A percentile compares a stretch with the other conserved stretches of the same genome.
Evolutionary conservation across 306 rosid genomes (phyloP).

Genomic region (Trichosanthes truncata): DNA sequence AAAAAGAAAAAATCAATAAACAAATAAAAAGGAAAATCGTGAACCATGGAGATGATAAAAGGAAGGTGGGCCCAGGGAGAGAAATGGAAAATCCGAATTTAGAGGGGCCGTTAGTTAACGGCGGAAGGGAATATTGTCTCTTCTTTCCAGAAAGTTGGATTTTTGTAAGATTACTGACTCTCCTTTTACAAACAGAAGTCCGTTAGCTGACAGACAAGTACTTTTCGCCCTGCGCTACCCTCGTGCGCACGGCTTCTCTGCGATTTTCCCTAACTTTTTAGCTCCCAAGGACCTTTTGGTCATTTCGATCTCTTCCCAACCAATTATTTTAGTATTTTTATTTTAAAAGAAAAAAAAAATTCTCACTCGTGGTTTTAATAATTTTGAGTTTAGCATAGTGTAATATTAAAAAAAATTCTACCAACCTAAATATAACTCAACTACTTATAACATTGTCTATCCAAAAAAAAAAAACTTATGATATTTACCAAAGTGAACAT

Average conservation of each 20-base stretch:
- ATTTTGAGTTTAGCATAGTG: not conserved
- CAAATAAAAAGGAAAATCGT: not conserved
- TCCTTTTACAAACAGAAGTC: not conserved
- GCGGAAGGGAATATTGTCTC: not conserved
- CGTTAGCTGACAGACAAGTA: not conserved
- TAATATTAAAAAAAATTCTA: too few relatives aligned
- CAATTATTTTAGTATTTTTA: not conserved
- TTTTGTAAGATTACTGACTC: not conserved
- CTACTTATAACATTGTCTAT: too few relatives aligned
- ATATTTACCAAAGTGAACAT: too few relatives aligned
- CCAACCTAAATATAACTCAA: too few relatives aligned
- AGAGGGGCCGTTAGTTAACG: not conserved
- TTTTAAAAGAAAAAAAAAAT: not conserved
- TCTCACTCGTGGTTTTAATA: not conserved
- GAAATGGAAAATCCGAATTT: not conserved
- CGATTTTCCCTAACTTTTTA: not conserved
- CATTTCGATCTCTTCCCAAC: not conserved
- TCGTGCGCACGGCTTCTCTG: slow-evolving; percentile 6
- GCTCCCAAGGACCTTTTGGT: not conserved
- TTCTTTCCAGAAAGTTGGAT: not conserved
- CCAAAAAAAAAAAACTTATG: too few relatives aligned
- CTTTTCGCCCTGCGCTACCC: not conserved
- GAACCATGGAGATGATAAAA: not conserved
- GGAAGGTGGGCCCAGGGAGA: not conserved
- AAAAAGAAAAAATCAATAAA: not conserved